These are phyloP conservation scores for Phyllosticta citrichinensis DNA, from an alignment of 2,329 filamentous ascomycete species.

Conservation along the genomic window DNA sequence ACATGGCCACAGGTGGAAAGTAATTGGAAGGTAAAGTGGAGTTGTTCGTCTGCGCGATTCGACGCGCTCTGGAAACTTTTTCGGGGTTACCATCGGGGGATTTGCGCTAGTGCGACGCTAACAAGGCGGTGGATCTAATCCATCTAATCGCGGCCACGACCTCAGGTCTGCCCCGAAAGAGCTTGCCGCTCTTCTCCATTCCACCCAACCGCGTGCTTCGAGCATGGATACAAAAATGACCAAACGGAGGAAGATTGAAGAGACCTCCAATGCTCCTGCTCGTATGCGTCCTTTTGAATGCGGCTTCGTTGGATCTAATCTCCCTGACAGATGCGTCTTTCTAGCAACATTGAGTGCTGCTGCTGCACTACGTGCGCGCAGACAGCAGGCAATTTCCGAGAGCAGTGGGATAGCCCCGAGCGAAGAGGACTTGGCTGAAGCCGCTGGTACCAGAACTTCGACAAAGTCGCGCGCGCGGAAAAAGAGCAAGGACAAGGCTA, in stretches of 20 bases:
- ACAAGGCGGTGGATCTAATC: constrained; percentile 7
- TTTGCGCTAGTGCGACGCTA: constrained; percentile 1
- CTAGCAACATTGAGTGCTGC: constrained; percentile 7
- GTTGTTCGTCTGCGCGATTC: not conserved
- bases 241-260: constrained; percentile 4
- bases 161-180: not conserved
- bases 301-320: constrained; percentile 2
- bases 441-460: not conserved
- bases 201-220: not conserved
- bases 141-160: constrained; percentile 3
- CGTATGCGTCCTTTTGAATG: not conserved
- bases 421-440: not conserved
- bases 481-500: not conserved
- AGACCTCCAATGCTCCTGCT: not conserved
- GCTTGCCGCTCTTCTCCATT: not conserved
- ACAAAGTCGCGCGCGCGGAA: not conserved
- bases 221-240: not conserved
- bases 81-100: not conserved
- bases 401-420: not conserved
- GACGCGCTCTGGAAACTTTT: constrained; percentile 6
- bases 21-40: constrained; percentile 12
- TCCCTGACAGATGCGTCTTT: constrained; percentile 1
- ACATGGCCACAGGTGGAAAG: constrained; percentile 19
- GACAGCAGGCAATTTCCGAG: not conserved
- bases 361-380: constrained; percentile 4